Evolutionary conservation across 2,329 filamentous ascomycete species (phyloP).

Genomic region (Epichloe gansuensis): DNA sequence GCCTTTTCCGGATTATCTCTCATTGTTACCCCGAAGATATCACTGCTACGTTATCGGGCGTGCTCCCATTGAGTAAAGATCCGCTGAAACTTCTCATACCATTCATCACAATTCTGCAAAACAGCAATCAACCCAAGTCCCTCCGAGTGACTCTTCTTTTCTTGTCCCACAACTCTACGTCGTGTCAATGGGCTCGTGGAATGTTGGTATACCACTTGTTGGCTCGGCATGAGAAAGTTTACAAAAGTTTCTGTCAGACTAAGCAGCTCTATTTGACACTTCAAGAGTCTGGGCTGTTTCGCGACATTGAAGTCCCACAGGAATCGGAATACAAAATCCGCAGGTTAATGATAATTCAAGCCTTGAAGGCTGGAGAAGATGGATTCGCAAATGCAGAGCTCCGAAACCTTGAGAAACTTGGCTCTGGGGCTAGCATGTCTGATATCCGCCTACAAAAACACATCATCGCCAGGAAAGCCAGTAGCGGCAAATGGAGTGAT

Average conservation of each 20-base stretch:
- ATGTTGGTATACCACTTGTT: constrained; percentile 9
- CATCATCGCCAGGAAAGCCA: constrained; percentile 17
- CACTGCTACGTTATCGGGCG: constrained; percentile 9
- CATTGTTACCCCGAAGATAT: constrained; percentile 9
- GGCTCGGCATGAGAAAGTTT: neutral
- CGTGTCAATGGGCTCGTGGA: constrained; percentile 8
- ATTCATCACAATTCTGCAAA: constrained; percentile 1
- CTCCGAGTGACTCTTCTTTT: constrained; percentile 7
- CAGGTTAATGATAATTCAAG: constrained; percentile 14
- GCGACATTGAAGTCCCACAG: constrained; percentile 6
- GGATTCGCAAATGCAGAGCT: constrained; percentile 15
- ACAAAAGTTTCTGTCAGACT: constrained; percentile 7
- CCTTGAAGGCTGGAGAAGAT: constrained; percentile 17
- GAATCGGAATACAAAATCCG: constrained; percentile 17
- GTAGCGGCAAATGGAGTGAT: constrained; percentile 15
- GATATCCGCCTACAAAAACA: constrained; percentile 18
- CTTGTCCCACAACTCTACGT: constrained; percentile 5
- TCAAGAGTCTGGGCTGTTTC: constrained; percentile 18
- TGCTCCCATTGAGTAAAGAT: constrained; percentile 13
- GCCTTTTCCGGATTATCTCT: constrained; percentile 14
- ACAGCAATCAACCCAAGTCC: constrained; percentile 3
- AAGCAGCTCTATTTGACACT: constrained; percentile 16
- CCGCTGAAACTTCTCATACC: constrained; percentile 6
- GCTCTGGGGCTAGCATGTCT: constrained; percentile 7
- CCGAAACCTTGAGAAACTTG: constrained; percentile 10